Percentiles rank a stretch among this genome's conserved stretches.
These are phyloP conservation scores for Neoboletus subvelutipes DNA, from an alignment of 768 basidiomycete species.

Conservation along the genomic window DNA sequence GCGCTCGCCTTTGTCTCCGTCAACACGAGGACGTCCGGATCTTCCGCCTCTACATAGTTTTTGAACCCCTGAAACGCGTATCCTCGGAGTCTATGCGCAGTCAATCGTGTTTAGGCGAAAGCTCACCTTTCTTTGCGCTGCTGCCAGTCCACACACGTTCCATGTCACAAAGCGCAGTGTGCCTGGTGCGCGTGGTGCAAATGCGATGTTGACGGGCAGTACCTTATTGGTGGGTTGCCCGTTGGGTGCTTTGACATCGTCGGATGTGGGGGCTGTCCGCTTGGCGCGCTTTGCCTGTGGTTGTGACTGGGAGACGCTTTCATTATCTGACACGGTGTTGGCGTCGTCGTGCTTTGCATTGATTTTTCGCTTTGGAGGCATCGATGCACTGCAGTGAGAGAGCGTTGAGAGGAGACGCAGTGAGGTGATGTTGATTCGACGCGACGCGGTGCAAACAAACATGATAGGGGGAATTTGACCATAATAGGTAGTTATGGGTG, in stretches of 20 bases:
- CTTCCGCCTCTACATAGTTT: slow-evolving; percentile 79
- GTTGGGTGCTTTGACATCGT: slow-evolving; percentile 33
- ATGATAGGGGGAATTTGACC: neutral
- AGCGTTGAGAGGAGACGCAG: slow-evolving; percentile 2
- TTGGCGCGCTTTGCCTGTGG: slow-evolving; percentile 27
- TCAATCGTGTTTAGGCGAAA: neutral
- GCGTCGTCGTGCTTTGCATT: slow-evolving; percentile 36
- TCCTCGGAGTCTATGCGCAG: too few relatives aligned
- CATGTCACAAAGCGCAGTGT: slow-evolving; percentile 63
- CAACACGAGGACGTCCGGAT: slow-evolving; percentile 79
- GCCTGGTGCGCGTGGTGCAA: slow-evolving; percentile 49
- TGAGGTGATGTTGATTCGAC: neutral
- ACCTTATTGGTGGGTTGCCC: slow-evolving; percentile 73
- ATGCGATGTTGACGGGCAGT: slow-evolving; percentile 58
- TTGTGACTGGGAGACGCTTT: slow-evolving; percentile 24
- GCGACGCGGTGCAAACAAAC: neutral
- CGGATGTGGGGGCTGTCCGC: slow-evolving; percentile 20
- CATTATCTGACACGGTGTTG: slow-evolving; percentile 30
- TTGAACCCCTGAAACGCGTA: slow-evolving; percentile 65
- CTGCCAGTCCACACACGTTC: slow-evolving; percentile 79
- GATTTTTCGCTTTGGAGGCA: slow-evolving; percentile 34
- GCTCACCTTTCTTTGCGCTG: slow-evolving; percentile 74
- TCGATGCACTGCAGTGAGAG: neutral
- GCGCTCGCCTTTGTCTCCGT: slow-evolving; percentile 77
- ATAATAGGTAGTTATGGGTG: slow-evolving; percentile 16